phyloP scores from a whole-genome alignment of 2,329 filamentous ascomycete genomes.

The Aspergillus sojae region DNA sequence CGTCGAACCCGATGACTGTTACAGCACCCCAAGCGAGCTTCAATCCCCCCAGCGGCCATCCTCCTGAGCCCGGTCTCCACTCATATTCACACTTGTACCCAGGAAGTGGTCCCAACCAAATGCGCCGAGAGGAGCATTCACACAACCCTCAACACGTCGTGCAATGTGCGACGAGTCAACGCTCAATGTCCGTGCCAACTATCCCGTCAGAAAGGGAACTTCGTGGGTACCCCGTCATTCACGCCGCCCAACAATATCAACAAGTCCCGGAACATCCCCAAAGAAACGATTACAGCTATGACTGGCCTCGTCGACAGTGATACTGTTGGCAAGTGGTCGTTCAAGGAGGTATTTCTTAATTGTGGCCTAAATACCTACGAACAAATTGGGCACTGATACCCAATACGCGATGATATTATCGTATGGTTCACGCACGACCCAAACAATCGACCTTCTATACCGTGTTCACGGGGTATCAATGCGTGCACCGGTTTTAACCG shows the following conservation, averaged over 20 bases:
- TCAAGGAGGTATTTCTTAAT: neutral
- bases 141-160: slow-evolving; percentile 15
- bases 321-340: neutral
- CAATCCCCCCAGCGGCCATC: slow-evolving; percentile 17
- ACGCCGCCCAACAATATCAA: slow-evolving; percentile 16
- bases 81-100: slow-evolving; percentile 26
- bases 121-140: slow-evolving; percentile 17
- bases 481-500: neutral
- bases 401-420: neutral
- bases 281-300: slow-evolving; percentile 20
- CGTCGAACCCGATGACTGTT: slow-evolving; percentile 18
- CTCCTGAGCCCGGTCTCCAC: slow-evolving; percentile 21
- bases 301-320: slow-evolving; percentile 23
- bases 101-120: slow-evolving; percentile 14
- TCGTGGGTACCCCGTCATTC: slow-evolving; percentile 18
- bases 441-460: neutral
- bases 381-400: too few species aligned
- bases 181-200: slow-evolving; percentile 25
- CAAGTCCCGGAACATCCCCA: slow-evolving; percentile 15
- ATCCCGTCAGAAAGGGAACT: slow-evolving; percentile 17
- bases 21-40: slow-evolving; percentile 26
- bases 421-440: neutral
- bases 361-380: neutral
- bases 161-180: slow-evolving; percentile 20
- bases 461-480: neutral